Percentiles rank a stretch among this genome's conserved stretches.
These are phyloP conservation scores for Colletotrichum graminicola DNA, from an alignment of 2,329 filamentous ascomycete species.

Conservation along the genomic window DNA sequence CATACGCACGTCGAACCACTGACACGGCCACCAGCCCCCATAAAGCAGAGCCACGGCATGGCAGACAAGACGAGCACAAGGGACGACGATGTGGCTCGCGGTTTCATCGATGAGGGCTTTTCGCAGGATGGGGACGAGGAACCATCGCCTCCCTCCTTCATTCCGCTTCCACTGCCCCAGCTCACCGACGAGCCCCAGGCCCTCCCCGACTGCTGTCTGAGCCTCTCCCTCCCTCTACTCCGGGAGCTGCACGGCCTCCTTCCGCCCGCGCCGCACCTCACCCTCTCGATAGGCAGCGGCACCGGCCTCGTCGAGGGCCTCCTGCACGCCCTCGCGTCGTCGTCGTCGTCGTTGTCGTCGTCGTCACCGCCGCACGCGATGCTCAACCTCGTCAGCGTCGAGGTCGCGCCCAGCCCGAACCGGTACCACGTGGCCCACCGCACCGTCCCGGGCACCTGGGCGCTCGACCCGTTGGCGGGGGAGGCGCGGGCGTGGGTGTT, in stretches of 20 bases:
- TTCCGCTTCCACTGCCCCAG: slow-evolving; percentile 7
- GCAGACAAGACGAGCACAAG: no score
- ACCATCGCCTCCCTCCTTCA: not conserved
- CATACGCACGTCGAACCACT: not conserved
- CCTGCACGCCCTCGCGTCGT: slow-evolving; percentile 39
- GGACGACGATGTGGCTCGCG: not conserved
- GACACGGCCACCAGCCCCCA: not conserved
- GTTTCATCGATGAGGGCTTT: not conserved
- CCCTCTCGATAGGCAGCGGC: slow-evolving; percentile 50
- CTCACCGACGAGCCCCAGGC: slow-evolving; percentile 20
- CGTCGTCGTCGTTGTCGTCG: not conserved
- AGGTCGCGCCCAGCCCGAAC: slow-evolving; percentile 28
- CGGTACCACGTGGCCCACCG: slow-evolving; percentile 22
- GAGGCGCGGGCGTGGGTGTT: slow-evolving; percentile 49
- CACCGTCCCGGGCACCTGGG: slow-evolving; percentile 51
- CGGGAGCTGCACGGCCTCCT: slow-evolving; percentile 38
- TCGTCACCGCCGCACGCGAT: not conserved
- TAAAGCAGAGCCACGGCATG: no score
- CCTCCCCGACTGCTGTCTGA: slow-evolving; percentile 48
- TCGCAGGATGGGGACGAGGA: slow-evolving; percentile 12
- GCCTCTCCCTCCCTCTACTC: slow-evolving; percentile 47
- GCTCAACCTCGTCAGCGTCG: slow-evolving; percentile 34
- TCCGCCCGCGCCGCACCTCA: slow-evolving; percentile 9
- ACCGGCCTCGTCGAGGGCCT: slow-evolving; percentile 49
- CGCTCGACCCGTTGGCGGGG: slow-evolving; percentile 45